Percentiles rank a stretch among this genome's conserved stretches.
Conservation (phyloP, 2,329 filamentous ascomycete genomes). For the Cladosporium sphaerospermum region DNA sequence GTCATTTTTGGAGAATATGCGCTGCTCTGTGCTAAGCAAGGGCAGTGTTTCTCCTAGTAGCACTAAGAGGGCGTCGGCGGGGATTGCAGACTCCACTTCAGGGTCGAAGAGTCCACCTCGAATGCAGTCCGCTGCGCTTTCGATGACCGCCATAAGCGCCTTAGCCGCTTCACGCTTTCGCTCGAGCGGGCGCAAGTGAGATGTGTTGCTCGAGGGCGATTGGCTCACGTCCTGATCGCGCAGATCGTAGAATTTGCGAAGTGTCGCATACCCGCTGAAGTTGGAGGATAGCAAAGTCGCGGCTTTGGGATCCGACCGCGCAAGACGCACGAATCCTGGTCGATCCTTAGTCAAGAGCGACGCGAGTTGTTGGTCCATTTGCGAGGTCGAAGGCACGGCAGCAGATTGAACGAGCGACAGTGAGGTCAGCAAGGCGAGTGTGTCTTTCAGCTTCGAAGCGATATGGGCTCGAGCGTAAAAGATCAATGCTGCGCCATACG, state of each 20-base stretch:
- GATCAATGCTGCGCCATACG: conserved; percentile 77
- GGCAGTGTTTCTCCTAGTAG: conserved; percentile 78
- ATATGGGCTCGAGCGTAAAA: conserved; percentile 86
- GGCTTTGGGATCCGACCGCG: conserved; percentile 69
- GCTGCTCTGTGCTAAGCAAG: conserved; percentile 53
- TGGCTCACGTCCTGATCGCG: conserved; percentile 58
- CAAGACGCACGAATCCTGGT: conserved; percentile 63
- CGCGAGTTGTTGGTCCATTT: conserved; percentile 67
- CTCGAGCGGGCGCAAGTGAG: conserved; percentile 47
- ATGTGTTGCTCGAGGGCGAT: conserved; percentile 31
- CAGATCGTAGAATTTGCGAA: conserved; percentile 85
- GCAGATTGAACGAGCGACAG: conserved; percentile 81
- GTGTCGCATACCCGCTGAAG: conserved; percentile 84
- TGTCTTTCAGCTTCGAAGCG: conserved; percentile 70
- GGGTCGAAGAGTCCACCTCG: conserved; percentile 84
- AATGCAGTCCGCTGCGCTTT: conserved; percentile 82
- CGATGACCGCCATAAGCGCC: conserved; percentile 74
- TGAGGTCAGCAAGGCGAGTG: conserved; percentile 79
- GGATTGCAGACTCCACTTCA: conserved; percentile 72
- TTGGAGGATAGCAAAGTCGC: conserved; percentile 77
- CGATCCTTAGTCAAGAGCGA: conserved; percentile 66
- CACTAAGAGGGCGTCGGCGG: conserved; percentile 77
- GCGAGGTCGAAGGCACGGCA: conserved; percentile 63
- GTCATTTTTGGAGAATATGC: conserved; percentile 24
- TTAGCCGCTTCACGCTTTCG: conserved; percentile 64